phyloP scores from a whole-genome alignment of 768 basidiomycete genomes.

The Suillus subalutaceus region DNA sequence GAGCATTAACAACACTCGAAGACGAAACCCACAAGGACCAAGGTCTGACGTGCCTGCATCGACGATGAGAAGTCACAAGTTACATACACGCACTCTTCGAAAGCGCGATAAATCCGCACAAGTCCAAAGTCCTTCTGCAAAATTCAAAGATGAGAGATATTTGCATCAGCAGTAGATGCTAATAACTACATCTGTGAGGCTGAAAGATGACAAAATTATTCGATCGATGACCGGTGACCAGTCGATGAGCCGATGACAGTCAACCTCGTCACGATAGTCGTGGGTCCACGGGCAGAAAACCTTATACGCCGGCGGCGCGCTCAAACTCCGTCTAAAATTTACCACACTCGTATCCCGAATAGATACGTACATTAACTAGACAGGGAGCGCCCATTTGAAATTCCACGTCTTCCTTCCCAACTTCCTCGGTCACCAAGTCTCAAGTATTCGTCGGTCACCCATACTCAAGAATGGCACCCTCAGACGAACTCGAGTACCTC shows the following conservation, averaged over 20 bases:
- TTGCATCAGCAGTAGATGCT: not conserved
- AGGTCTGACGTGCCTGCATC: too few species aligned
- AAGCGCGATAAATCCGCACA: not conserved
- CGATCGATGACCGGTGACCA: too few species aligned
- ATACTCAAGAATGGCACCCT: conserved; percentile 51
- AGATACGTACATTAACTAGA: not conserved
- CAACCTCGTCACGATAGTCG: not conserved
- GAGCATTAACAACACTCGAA: too few species aligned
- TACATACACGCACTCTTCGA: too few species aligned
- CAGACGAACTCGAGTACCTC: conserved; percentile 91
- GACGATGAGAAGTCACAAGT: too few species aligned
- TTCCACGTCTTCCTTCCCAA: not conserved
- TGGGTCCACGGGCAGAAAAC: not conserved
- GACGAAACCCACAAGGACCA: too few species aligned
- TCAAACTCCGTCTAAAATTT: conserved; percentile 6
- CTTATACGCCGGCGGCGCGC: not conserved
- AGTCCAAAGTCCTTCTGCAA: not conserved
- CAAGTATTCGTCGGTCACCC: not conserved
- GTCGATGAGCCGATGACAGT: too few species aligned
- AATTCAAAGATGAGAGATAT: not conserved
- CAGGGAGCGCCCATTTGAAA: conserved; percentile 6
- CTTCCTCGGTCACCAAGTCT: not conserved
- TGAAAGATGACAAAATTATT: not conserved
- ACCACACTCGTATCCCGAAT: not conserved
- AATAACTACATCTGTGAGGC: not conserved